Evolutionary conservation across 352 stramenopile species (phyloP).

Genomic region (Pythium chondricola): DNA sequence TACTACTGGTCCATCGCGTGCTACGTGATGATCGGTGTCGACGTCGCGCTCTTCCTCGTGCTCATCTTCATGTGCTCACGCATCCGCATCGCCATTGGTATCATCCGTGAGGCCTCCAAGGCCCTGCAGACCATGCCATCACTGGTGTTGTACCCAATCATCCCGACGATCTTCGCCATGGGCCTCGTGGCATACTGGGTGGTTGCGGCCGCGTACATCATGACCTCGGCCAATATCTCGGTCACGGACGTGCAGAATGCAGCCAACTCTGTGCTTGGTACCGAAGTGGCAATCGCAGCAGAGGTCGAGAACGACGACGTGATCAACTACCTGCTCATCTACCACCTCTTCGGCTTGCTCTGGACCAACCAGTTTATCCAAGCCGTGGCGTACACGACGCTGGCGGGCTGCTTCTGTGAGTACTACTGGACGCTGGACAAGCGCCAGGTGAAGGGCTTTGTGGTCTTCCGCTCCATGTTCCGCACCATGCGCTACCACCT

Average conservation of each 20-base stretch:
- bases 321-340: slow-evolving; percentile 76
- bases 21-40: slow-evolving; percentile 66
- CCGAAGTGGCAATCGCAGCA: slow-evolving; percentile 17
- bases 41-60: slow-evolving; percentile 56
- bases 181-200: slow-evolving; percentile 72
- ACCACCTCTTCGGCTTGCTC: slow-evolving; percentile 77
- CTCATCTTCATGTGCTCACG: slow-evolving; percentile 78
- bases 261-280: no score
- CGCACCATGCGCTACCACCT: slow-evolving; percentile 72
- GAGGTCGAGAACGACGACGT: slow-evolving; percentile 52
- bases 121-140: slow-evolving; percentile 73
- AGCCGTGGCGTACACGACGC: slow-evolving; percentile 60
- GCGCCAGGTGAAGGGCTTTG: slow-evolving; percentile 35
- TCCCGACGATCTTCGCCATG: slow-evolving; percentile 63
- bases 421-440: slow-evolving; percentile 88
- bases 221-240: slow-evolving; percentile 50
- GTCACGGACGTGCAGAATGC: slow-evolving; percentile 36
- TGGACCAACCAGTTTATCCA: slow-evolving; percentile 88
- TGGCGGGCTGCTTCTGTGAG: slow-evolving; percentile 73
- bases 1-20: slow-evolving; percentile 70
- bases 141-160: slow-evolving; percentile 67
- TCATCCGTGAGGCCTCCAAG: slow-evolving; percentile 82
- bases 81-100: slow-evolving; percentile 81
- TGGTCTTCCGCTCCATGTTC: slow-evolving; percentile 53
- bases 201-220: slow-evolving; percentile 71